Percentiles rank a stretch among this genome's conserved stretches.
Evolutionary conservation across 305 asterid genomes (phyloP).

Genomic region (Plantago lanceolata): DNA sequence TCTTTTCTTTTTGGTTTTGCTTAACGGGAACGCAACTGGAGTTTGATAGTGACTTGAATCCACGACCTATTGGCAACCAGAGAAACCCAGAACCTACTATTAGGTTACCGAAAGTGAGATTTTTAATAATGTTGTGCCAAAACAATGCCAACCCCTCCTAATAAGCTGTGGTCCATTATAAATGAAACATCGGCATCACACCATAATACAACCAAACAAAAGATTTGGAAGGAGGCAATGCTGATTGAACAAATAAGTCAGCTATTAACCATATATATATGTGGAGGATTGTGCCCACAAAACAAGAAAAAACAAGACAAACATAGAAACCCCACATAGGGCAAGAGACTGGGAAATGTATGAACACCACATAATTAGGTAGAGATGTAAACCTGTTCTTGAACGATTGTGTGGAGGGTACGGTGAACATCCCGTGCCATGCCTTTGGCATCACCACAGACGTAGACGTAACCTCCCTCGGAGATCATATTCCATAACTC

Average conservation of each 20-base stretch:
- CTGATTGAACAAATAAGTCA: background rate
- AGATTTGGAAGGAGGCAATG: background rate
- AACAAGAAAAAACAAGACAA: background rate
- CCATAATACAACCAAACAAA: slow-evolving; percentile 1
- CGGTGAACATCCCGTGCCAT: slow-evolving; percentile 96
- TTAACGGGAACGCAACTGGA: no score
- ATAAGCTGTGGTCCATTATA: background rate
- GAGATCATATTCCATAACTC: slow-evolving; percentile 79
- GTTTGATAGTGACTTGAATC: no score
- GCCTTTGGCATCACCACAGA: slow-evolving; percentile 97
- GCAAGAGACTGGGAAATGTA: background rate
- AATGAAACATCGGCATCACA: no score
- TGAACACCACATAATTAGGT: slow-evolving; percentile 5
- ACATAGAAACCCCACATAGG: background rate
- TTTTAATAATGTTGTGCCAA: slow-evolving; percentile 1
- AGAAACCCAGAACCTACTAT: no score
- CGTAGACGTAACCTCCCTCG: slow-evolving; percentile 76
- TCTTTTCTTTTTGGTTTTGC: no score
- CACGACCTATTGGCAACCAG: no score
- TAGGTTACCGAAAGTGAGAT: background rate
- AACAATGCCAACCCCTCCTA: slow-evolving; percentile 3
- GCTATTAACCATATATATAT: slow-evolving; percentile 1
- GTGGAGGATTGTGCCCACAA: slow-evolving; percentile 1
- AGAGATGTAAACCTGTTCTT: slow-evolving; percentile 62
- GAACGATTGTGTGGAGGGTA: slow-evolving; percentile 74